These are phyloP conservation scores for Chiua sp. DNA, from an alignment of 1,284 basidiomycete species.

Conservation along the genomic window DNA sequence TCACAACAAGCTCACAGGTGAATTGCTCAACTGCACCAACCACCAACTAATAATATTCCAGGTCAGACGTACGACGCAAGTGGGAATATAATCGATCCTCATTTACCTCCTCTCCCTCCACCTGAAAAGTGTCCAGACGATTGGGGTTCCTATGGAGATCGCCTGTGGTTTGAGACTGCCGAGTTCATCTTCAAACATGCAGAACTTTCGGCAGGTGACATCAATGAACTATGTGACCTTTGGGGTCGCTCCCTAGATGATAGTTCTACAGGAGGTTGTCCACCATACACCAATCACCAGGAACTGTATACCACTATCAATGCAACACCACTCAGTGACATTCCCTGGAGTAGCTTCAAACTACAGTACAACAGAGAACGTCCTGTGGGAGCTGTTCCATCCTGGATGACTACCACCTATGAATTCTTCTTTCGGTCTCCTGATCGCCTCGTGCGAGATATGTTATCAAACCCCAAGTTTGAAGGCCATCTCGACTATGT, in stretches of 20 bases:
- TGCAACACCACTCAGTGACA: background rate
- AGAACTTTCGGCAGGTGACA: background rate
- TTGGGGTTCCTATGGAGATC: conserved; percentile 6
- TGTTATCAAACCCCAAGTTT: conserved; percentile 20
- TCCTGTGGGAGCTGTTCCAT: background rate
- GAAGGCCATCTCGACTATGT: conserved; percentile 19
- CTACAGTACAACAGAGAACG: background rate
- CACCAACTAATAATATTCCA: background rate
- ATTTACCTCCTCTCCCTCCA: too few relatives aligned
- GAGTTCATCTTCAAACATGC: background rate
- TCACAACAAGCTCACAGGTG: conserved; percentile 4
- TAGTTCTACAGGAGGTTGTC: too few relatives aligned
- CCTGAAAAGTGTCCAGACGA: conserved; percentile 6
- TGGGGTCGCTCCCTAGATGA: background rate
- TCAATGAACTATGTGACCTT: background rate
- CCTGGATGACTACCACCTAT: background rate
- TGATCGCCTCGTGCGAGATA: background rate
- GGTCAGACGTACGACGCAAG: conserved; percentile 5
- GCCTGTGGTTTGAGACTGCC: background rate
- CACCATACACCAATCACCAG: background rate
- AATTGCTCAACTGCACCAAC: too few relatives aligned
- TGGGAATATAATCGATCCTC: background rate
- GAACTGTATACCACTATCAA: background rate
- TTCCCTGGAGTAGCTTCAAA: background rate
- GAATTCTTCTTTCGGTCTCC: background rate